Base-by-base conservation (phyloP, 2,329 filamentous ascomycete genomes). In the Xylariaceae sp. region DNA sequence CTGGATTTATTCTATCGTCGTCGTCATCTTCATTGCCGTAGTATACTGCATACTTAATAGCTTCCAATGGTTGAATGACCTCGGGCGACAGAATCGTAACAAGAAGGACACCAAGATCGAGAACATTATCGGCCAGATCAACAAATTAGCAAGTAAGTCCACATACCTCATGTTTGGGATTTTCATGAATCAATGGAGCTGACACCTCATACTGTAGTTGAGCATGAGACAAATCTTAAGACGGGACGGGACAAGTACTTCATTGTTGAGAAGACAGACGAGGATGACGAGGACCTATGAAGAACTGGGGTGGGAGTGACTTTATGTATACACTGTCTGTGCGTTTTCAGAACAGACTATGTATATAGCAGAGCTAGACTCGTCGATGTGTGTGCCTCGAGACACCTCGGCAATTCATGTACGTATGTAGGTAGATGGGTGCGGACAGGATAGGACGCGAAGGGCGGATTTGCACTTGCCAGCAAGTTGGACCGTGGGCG, bases 1-100 rank as follows among this genome's bases (percentile, higher is more conserved):
- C 60, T 84, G 81, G 80, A 70, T 70, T 37, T 84, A 81, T 71
- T 82, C 78, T n/a, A 80, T 84, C 50, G 79, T 77, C 63, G 79
- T 84, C 48, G 78, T 76, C 49, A 77, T 84, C 58, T 73, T 84
- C 67, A 78, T 82, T 55, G 80, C 80, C 57, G 80, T 84, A 57
- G 76, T 82, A 51, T 84, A 84, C 71, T 78, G 72, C 64, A 64
- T 81, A 35, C 72, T 84, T 53, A 82, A 82, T 71, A 70, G 72
- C 61, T 74, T 82, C 56, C 56, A 66, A 25, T 76, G 71, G 70
- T 72, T 84, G 51, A 75, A 80, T 61, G 74, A 83, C 62, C 73
- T 85, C 25, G 81, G 81, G 49, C 77, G 81, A 63, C 77, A 80
- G 70, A 74, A 80, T 67, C 75, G 81, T 56, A 75, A 70, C 60